phyloP scores from a whole-genome alignment of 345 rosid genomes.

The Laguncularia racemosa region DNA sequence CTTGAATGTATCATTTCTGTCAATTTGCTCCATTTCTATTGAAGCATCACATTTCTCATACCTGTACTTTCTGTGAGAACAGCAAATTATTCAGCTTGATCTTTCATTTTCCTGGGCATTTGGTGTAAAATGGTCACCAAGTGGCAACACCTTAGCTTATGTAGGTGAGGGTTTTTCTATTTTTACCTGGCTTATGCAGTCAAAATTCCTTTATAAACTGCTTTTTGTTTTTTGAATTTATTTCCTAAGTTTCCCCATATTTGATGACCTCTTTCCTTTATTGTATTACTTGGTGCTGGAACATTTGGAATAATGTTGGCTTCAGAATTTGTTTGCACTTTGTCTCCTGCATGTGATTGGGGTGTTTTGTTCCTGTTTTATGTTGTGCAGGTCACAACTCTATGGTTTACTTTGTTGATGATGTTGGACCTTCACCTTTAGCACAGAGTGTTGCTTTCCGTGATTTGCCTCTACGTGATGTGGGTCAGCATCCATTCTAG shows the following conservation, averaged over 20 bases:
- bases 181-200: not conserved
- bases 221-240: too few relatives aligned
- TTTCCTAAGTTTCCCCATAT: not conserved
- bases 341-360: not conserved
- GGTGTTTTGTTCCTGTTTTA: constrained; percentile 14
- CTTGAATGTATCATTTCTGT: not conserved
- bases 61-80: constrained; percentile 22
- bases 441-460: constrained; percentile 86
- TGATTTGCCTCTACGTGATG: constrained; percentile 99
- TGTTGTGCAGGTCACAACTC: constrained; percentile 80
- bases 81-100: constrained; percentile 99
- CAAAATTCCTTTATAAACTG: too few relatives aligned
- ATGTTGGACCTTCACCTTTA: constrained; percentile 92
- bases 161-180: constrained; percentile 64
- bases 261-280: not conserved
- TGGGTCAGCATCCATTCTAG: constrained; percentile 97
- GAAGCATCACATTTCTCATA: constrained; percentile 2
- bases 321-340: not conserved
- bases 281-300: not conserved
- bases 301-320: too few relatives aligned
- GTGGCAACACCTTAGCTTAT: constrained; percentile 93
- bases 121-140: constrained; percentile 99
- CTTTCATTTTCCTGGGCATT: constrained; percentile 98
- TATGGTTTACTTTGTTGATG: constrained; percentile 95
- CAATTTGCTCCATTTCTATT: not conserved